Base-by-base conservation (phyloP, 805 yeast genomes). In the Sugiyamaella marilandica region DNA sequence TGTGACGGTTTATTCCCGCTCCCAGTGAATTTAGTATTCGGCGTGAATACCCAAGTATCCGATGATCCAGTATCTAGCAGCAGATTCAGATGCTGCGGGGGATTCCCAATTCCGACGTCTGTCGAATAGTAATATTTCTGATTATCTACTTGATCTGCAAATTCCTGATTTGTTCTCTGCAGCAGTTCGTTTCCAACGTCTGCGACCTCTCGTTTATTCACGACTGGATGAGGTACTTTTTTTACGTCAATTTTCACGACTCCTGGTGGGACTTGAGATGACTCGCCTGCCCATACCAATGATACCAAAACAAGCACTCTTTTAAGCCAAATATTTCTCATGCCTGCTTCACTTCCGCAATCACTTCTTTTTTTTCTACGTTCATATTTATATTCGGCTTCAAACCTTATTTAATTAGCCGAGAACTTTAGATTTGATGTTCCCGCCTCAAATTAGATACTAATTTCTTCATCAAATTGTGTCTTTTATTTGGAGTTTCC, bases 11-110 rank as follows among this genome's bases (percentile, higher is more conserved):
- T 45, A 13, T 41, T 36, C 2, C 51, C 44, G 11, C 50, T 39
- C 14, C 58, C 55, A 41, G 54, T 50, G 51, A 55, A 29, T 59
- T 64, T 35, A 13, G 59, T 55, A 18, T 51, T 31, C 10, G 76
- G 64, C 26, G 74, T 71, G 54, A 78, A 73, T 19, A 84, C 79
- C 87, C 88, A 84, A 19, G 86, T 68, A 64, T 85, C 92, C 0
- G 87, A 77, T 0, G 90, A 84, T 2, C 92, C 94, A 0, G 91
- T 85, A 62, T 85, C 94, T n/a, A 85, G 64, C 36, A 83, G 65
- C 9, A 84, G 80, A 9, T 71, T 72, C 5, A 84, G 71, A n/a
- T 70, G 65, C 60, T 84, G 84, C 0, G 72, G 62, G 1, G 83
- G 77, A 0, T 87, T 78, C 2, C 94, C 92, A 18, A 85, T 57